Percentiles rank a stretch among this genome's conserved stretches.
Evolutionary conservation across 139 green algal species (phyloP).

Genomic region (Helicosporidium sp.): DNA sequence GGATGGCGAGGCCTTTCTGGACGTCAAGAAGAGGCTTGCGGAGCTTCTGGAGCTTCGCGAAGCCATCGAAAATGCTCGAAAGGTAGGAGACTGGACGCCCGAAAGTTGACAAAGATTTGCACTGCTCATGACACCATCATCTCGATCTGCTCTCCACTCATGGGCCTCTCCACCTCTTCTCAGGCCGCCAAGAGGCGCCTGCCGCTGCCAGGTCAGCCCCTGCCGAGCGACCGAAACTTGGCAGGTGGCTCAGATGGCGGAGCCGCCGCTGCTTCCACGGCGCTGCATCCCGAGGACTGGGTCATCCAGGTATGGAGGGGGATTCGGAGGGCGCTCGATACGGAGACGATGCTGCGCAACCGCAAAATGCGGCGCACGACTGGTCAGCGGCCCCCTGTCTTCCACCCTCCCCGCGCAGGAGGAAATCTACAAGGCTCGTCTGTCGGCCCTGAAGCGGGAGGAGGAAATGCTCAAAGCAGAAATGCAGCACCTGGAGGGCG

Average conservation of each 20-base stretch:
- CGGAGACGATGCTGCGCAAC: too few species aligned
- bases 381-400: too few species aligned
- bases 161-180: too few species aligned
- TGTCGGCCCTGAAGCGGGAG: constrained; percentile 51
- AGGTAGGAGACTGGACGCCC: too few species aligned
- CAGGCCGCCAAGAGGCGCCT: constrained; percentile 29
- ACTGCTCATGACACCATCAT: too few species aligned
- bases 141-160: too few species aligned
- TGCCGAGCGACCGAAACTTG: constrained; percentile 1
- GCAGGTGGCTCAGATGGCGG: too few species aligned
- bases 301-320: constrained; percentile 14
- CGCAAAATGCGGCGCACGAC: too few species aligned
- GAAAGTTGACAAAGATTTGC: too few species aligned
- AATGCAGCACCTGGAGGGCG: constrained; percentile 40
- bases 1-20: constrained; percentile 47
- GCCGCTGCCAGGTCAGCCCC: constrained; percentile 24
- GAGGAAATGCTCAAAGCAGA: constrained; percentile 51
- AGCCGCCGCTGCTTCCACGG: not conserved
- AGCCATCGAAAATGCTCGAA: constrained; percentile 43
- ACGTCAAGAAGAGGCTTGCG: constrained; percentile 19
- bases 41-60: constrained; percentile 29
- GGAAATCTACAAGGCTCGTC: constrained; percentile 57
- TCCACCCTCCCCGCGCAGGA: constrained; percentile 24
- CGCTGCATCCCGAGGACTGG: constrained; percentile 19
- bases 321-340: too few species aligned